Evolutionary conservation across 257 asterid species (phyloP).

Genomic region (Echites panduratus): DNA sequence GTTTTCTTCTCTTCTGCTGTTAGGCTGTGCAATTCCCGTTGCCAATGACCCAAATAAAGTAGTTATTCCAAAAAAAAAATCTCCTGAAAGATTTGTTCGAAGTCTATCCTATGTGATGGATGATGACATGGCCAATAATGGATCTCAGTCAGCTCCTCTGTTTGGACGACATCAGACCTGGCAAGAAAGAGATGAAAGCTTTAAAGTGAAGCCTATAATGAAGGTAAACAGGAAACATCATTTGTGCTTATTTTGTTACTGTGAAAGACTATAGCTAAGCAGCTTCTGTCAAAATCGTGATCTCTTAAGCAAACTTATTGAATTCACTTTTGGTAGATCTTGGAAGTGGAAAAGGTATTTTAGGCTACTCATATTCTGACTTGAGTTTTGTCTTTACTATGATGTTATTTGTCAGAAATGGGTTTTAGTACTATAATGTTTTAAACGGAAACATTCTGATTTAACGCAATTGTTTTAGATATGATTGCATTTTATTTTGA

Average conservation of each 20-base stretch:
- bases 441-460: neutral
- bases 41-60: no score
- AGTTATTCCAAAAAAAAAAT: constrained; percentile 49
- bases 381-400: neutral
- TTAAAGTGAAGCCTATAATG: constrained; percentile 69
- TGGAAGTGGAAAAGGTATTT: neutral
- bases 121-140: constrained; percentile 40
- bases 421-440: neutral
- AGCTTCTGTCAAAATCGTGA: neutral
- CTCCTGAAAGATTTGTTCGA: constrained; percentile 49
- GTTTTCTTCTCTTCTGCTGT: no score
- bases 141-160: constrained; percentile 62
- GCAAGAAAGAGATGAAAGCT: constrained; percentile 80
- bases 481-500: neutral
- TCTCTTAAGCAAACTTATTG: neutral
- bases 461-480: neutral
- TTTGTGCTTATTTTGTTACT: neutral
- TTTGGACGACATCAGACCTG: constrained; percentile 88
- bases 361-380: neutral
- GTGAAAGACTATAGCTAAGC: neutral
- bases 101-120: constrained; percentile 62
- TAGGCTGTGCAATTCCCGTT: no score
- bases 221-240: constrained; percentile 35
- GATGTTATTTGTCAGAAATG: neutral
- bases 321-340: neutral